Base-by-base conservation (phyloP, 768 basidiomycete genomes). In the Rubroboletus satanas region DNA sequence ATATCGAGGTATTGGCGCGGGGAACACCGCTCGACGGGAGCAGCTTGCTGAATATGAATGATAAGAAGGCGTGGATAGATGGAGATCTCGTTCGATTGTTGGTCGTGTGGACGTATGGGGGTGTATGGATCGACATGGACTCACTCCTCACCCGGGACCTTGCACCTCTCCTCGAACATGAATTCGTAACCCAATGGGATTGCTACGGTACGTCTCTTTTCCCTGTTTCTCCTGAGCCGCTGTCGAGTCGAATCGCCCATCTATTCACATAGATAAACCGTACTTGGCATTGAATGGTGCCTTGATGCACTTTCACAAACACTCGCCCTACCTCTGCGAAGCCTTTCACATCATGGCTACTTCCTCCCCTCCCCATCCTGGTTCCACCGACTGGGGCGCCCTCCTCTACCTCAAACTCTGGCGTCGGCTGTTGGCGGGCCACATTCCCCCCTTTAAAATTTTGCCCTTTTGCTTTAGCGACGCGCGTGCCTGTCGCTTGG, bases 101-200 rank as follows among this genome's bases (percentile, higher is more conserved):
- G 55, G 82, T 94, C 29, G 73, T 97, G 33, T 98, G 94, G 91
- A 84, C 82, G 57, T 84, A 82, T 64, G 96, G 96, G 1, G 96
- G 96, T 0, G 83, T 97, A 23, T 98, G 96, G 96, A 79, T 98
- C 45, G 96, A 99, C 68, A 97, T 98, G 93, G 96, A 99, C 71
- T 90, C 90, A 48, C 79, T 98, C 51, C 75, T 98, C 58, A 96
- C 93, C 43, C 77, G 96, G 51, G 90, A 94, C 72, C 74, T 98
- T 33, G 77, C 85, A 3, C 93, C 95, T 9, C 75, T 98, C 52
- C 78, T 90, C 7, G 95, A 97, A 69, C 88, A 92, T 64, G 96
- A 99, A 71, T 99, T 95, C 67, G 92, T 98, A 10, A 96, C 93
- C 2, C 94, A 99, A 65, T 99, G 96, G 96, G 96, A 99, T 67